Evolutionary conservation across 495 filamentous ascomycete genomes (phyloP), one percentile per base, ranked within the genome.

Genomic region (Schizothecium vesticola): DNA sequence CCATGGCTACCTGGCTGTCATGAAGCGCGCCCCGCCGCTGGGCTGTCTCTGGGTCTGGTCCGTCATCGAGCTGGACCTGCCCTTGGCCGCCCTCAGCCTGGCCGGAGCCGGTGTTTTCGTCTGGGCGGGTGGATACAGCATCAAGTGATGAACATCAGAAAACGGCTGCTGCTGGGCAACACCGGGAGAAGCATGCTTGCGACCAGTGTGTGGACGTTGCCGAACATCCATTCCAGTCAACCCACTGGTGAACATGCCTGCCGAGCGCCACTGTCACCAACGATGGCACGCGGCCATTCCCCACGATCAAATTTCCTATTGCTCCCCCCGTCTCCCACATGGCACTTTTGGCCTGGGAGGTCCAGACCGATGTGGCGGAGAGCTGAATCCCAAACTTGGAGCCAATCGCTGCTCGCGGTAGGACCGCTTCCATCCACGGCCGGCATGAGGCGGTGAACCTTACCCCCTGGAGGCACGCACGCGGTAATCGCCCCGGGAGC

Each of bases 11-110:
- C 89, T 92, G 74, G 91, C 88, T 12, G 88, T 97, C 3, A 94
- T 99, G 95, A 96, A 96, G 81, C 88, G 86, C 65, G 91, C 93
- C 0, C 95, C 95, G 23, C 87, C 92, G 23, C 76, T 96, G n/a
- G 96, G 93, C 1, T 93, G 91, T 19, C 76, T 97, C 22, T 97
- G 94, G 94, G 87, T 99, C 16, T 99, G 94, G 95, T 89, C 89
- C 21, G 88, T 97, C 36, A 81, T 97, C 60, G 95, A 99, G 79
- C 86, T 97, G 80, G 80, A 90, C n/a, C 81, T 96, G 64, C 77
- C 83, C 3, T 88, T 84, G 62, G 90, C 92, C 1, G 74, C 88
- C 9, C 75, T 84, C 31, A 91, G 88, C 72, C 75, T 90, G 57
- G 78, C 85, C 10, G 79, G 83, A 11, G 81, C 92, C 56, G 85